Base-by-base conservation (phyloP, 768 basidiomycete genomes). In the Lactarius trivialis region DNA sequence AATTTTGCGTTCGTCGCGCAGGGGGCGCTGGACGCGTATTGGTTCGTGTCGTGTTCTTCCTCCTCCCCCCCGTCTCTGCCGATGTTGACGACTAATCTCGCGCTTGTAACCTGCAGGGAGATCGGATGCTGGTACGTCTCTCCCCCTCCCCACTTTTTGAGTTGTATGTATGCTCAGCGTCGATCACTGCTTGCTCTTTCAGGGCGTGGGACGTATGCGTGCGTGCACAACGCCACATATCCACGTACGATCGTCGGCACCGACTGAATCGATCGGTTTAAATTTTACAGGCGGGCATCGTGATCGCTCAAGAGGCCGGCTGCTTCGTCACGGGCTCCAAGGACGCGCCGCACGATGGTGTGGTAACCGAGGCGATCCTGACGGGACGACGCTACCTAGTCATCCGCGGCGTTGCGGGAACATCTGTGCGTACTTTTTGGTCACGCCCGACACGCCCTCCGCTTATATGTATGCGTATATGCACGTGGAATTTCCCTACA, bases 231-330 rank as follows among this genome's bases (percentile, higher is more conserved):
- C n/a, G n/a, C n/a, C n/a, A n/a, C n/a, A n/a, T n/a, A 36, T 39
- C 14, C 34, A 30, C 32, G 64, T 24, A 5, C 12, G n/a, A 43
- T 43, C 7, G n/a, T 43, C n/a, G 9, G 8, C n/a, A n/a, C 41
- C 1, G n/a, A 43, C 26, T 24, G 5, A 15, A 24, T 26, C 5
- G 21, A 14, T 11, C 14, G 21, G 43, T 45, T 24, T 14, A 12
- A 15, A 48, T 24, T 26, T 15, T 21, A 4, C 68, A 84, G 78
- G 93, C 96, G 3, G 96, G 94, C 0, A 85, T 91, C 14, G 86
- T 96, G 67, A 95, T 98, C 63, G 88, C 91, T 0, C 82, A 91
- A 64, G 96, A 96, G 72, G 90, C 95, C 0, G 96, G 96, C 6
- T 83, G 88, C 15, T 75, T 86, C 12, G 84, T 91, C 33, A 86